Evolutionary conservation across 305 asterid species (phyloP).

Genomic region (Nicotiana rustica): DNA sequence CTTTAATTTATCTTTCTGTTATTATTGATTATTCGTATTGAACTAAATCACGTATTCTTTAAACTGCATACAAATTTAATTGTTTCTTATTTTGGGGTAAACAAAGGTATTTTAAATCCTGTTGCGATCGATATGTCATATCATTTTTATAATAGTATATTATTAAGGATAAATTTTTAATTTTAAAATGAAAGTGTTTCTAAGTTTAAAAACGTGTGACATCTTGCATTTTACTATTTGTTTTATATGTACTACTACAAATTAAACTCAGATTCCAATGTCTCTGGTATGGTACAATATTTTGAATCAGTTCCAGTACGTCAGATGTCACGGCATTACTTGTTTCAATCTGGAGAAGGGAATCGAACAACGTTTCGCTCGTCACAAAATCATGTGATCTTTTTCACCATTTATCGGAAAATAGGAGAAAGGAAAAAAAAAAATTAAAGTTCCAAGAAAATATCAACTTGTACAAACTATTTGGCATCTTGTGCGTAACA

Average conservation of each 20-base stretch:
- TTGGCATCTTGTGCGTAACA: conserved; percentile 14
- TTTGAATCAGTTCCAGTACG: conserved; percentile 3
- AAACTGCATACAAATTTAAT: too few species aligned
- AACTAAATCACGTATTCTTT: too few species aligned
- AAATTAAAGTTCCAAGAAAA: conserved; percentile 22
- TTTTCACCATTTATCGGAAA: conserved; percentile 3
- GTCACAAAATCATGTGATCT: conserved; percentile 29
- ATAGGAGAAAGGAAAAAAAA: not conserved
- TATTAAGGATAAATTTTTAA: too few species aligned
- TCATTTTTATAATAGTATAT: too few species aligned
- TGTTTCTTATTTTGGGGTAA: too few species aligned
- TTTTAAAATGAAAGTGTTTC: not conserved
- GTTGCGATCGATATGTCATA: too few species aligned
- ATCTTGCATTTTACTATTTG: too few species aligned
- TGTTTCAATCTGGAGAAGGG: not conserved
- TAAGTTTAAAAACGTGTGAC: too few species aligned
- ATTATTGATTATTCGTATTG: too few species aligned
- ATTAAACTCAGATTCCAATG: not conserved
- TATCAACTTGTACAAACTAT: not conserved
- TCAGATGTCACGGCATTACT: not conserved
- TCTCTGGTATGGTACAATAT: not conserved
- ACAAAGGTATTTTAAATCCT: too few species aligned
- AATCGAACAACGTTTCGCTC: not conserved
- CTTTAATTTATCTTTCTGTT: too few species aligned
- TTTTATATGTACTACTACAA: too few species aligned